These are phyloP conservation scores for Leptographium radiaticola DNA, from an alignment of 2,329 filamentous ascomycete species.

Conservation along the genomic window DNA sequence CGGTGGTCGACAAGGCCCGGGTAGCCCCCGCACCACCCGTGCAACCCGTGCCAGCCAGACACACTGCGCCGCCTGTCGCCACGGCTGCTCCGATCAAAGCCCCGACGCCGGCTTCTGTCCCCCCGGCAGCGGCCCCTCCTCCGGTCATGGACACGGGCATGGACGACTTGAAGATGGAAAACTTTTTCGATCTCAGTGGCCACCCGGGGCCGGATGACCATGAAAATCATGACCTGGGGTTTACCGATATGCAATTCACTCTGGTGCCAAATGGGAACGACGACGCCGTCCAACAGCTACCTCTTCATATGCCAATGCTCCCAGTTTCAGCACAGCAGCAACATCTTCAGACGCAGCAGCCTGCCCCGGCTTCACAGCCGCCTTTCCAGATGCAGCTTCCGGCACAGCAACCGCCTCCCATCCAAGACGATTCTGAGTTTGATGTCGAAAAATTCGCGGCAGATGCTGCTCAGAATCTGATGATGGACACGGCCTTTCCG, in stretches of 20 bases:
- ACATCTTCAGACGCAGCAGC: background rate
- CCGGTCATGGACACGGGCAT: conserved; percentile 6
- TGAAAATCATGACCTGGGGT: conserved; percentile 28
- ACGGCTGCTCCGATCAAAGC: conserved; percentile 13
- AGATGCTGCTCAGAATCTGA: conserved; percentile 15
- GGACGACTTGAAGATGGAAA: conserved; percentile 6
- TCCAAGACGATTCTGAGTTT: conserved; percentile 24
- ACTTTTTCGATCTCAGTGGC: conserved; percentile 8
- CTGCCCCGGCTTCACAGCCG: background rate
- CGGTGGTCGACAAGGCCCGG: conserved; percentile 12
- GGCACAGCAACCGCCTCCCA: background rate
- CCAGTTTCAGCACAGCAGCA: background rate
- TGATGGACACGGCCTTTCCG: conserved; percentile 9
- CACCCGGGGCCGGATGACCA: conserved; percentile 4
- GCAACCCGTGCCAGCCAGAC: conserved; percentile 3
- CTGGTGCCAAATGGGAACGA: conserved; percentile 27
- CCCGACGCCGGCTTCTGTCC: conserved; percentile 8
- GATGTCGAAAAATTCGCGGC: conserved; percentile 30
- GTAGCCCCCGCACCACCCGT: background rate
- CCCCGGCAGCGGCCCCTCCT: conserved; percentile 11
- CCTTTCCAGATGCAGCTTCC: background rate
- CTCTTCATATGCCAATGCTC: conserved; percentile 4
- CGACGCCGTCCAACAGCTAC: background rate
- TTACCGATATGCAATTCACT: conserved; percentile 45
- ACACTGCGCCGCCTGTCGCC: conserved; percentile 1